These are phyloP conservation scores for Cadophora malorum DNA, from an alignment of 2,329 filamentous ascomycete species.

Conservation along the genomic window DNA sequence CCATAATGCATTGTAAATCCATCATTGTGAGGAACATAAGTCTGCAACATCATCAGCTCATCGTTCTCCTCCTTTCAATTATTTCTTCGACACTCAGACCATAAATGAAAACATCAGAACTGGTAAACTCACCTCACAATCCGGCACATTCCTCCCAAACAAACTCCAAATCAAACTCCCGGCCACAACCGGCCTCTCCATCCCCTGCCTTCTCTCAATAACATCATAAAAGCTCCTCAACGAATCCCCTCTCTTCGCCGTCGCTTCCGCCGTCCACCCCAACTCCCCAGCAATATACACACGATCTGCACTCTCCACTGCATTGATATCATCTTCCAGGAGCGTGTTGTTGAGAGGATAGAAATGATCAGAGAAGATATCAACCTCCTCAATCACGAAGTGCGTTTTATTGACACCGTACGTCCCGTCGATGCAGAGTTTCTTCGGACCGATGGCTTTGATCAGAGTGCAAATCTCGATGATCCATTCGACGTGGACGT, in stretches of 20 bases:
- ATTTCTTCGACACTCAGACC: not conserved
- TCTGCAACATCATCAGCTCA: slow-evolving; percentile 37
- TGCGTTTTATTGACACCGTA: slow-evolving; percentile 55
- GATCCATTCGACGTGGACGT: slow-evolving; percentile 53
- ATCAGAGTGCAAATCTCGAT: slow-evolving; percentile 51
- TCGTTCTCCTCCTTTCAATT: not conserved
- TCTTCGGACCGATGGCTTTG: slow-evolving; percentile 48
- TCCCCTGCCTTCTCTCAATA: slow-evolving; percentile 47
- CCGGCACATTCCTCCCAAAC: slow-evolving; percentile 53
- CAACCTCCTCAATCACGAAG: slow-evolving; percentile 51
- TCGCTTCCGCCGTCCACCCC: slow-evolving; percentile 49
- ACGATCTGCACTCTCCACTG: slow-evolving; percentile 42
- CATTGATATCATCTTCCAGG: slow-evolving; percentile 48
- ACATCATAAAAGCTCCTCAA: slow-evolving; percentile 50
- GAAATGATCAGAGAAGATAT: slow-evolving; percentile 56
- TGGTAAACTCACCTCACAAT: slow-evolving; percentile 49
- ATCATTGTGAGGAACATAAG: slow-evolving; percentile 53
- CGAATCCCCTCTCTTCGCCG: slow-evolving; percentile 40
- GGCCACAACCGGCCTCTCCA: slow-evolving; percentile 42
- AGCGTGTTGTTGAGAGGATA: slow-evolving; percentile 52
- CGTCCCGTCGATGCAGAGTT: slow-evolving; percentile 55
- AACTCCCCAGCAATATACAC: slow-evolving; percentile 53
- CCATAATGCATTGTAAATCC: slow-evolving; percentile 54
- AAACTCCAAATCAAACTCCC: slow-evolving; percentile 56
- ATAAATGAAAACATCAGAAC: not conserved